phyloP scores from a whole-genome alignment of 1,139 yeast genomes.

The Saccharomyces hybrid region DNA sequence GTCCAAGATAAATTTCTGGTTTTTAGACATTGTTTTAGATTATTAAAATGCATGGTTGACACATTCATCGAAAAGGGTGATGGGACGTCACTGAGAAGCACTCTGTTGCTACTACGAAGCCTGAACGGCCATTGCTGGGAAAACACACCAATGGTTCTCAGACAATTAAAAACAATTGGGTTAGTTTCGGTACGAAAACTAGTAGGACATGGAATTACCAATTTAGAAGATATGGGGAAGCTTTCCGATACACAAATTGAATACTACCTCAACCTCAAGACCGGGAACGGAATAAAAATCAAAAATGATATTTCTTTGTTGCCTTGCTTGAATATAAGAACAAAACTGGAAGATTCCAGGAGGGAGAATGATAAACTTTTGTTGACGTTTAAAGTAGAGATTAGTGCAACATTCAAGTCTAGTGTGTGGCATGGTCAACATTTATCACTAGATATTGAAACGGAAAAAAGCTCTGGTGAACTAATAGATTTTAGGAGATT shows the following conservation, averaged over 20 bases:
- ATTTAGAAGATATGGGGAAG: conserved; percentile 29
- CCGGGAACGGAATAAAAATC: conserved; percentile 36
- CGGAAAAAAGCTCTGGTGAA: conserved; percentile 28
- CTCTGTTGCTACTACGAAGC: conserved; percentile 36
- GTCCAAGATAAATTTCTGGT: conserved; percentile 38
- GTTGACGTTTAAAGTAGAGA: conserved; percentile 21
- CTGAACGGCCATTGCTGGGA: conserved; percentile 44
- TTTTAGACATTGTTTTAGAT: conserved; percentile 37
- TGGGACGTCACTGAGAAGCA: conserved; percentile 34
- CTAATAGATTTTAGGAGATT: conserved; percentile 38
- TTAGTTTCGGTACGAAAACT: conserved; percentile 36
- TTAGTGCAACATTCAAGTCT: conserved; percentile 19
- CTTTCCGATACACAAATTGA: conserved; percentile 35
- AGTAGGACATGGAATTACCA: conserved; percentile 31
- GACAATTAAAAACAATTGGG: conserved; percentile 42
- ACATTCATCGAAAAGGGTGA: conserved; percentile 38
- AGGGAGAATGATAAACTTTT: conserved; percentile 7
- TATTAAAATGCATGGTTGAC: conserved; percentile 39
- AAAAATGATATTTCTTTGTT: conserved; percentile 26
- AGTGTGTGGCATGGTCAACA: conserved; percentile 33
- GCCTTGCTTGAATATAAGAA: conserved; percentile 29
- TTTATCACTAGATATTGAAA: conserved; percentile 27
- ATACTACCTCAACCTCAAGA: conserved; percentile 34
- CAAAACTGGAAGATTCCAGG: conserved; percentile 11
- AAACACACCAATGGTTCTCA: conserved; percentile 36